Conservation (phyloP, 2,329 filamentous ascomycete species). For the Aspergillus aculeatus region DNA sequence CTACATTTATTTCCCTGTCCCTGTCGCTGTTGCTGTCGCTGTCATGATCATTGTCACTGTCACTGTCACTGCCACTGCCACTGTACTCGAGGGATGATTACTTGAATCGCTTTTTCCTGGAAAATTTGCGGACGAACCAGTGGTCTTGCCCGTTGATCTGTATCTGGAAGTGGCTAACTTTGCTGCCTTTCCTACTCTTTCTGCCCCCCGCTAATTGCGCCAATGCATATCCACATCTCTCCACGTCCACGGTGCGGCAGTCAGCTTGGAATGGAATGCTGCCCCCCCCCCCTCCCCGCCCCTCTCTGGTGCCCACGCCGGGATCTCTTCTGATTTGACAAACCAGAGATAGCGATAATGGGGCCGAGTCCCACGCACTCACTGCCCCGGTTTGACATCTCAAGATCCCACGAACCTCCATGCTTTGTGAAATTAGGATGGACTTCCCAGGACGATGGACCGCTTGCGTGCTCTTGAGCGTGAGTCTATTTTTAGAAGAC, state of each 20-base stretch:
- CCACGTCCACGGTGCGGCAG: not conserved
- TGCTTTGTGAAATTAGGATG: not conserved
- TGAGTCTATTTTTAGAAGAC: not conserved
- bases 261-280: not conserved
- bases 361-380: conserved; percentile 11
- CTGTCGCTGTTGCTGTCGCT: not conserved
- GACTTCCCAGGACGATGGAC: not conserved
- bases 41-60: not conserved
- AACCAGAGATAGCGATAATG: conserved; percentile 8
- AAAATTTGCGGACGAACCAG: not conserved
- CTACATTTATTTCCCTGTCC: not conserved
- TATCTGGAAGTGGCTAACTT: not conserved
- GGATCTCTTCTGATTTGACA: conserved; percentile 10
- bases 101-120: no score
- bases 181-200: not conserved
- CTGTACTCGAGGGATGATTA: not conserved
- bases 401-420: conserved; percentile 4
- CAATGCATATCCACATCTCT: not conserved
- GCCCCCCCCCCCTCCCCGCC: not conserved
- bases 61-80: not conserved
- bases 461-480: not conserved
- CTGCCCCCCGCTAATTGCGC: not conserved
- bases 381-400: conserved; percentile 4
- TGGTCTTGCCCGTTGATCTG: not conserved
- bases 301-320: conserved; percentile 1